phyloP scores from a whole-genome alignment of 2,329 filamentous ascomycete species.

The Pseudogymnoascus destructans region DNA sequence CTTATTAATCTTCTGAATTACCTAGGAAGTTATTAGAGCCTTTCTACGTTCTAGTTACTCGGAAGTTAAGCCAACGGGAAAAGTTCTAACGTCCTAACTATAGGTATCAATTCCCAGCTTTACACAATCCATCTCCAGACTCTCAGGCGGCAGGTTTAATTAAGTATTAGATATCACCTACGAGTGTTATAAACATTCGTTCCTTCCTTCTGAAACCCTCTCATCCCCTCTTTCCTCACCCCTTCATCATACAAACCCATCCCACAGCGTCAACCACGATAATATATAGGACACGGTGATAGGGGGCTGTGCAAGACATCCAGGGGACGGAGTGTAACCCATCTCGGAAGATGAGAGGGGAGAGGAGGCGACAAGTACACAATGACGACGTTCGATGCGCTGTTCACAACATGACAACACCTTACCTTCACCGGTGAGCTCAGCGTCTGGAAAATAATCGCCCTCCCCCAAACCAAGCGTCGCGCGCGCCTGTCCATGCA shows the following conservation, averaged over 20 bases:
- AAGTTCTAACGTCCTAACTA: not conserved
- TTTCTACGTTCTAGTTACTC: too few species aligned
- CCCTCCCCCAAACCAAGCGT: not conserved
- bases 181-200: not conserved
- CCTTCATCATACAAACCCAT: not conserved
- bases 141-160: not conserved
- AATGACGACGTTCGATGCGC: not conserved
- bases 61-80: not conserved
- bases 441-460: not conserved
- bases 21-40: not conserved
- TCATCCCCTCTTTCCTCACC: not conserved
- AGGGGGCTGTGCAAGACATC: not conserved
- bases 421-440: not conserved
- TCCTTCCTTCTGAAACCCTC: not conserved
- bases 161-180: not conserved
- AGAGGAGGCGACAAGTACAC: not conserved
- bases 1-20: not conserved
- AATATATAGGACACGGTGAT: not conserved
- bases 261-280: not conserved
- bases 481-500: not conserved
- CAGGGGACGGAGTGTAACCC: not conserved
- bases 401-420: not conserved
- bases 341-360: not conserved
- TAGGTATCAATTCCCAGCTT: not conserved
- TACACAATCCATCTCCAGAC: not conserved